Evolutionary conservation across 345 rosid genomes (phyloP).

Genomic region (Eucalyptus melliodora): DNA sequence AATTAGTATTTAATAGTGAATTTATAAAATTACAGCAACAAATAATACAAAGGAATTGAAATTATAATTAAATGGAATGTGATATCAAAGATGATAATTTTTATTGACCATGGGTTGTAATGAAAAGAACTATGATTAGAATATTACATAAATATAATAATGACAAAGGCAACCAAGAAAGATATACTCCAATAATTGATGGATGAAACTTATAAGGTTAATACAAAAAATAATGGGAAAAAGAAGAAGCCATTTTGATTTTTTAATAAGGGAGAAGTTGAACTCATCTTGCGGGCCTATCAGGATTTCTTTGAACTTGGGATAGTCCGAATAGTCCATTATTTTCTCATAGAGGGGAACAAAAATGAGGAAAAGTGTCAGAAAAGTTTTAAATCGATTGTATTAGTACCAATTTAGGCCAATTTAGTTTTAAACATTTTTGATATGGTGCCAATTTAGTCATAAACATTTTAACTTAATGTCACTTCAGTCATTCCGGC

Average conservation of each 20-base stretch:
- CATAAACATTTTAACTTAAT: no score
- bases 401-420: no score
- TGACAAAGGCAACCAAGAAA: not conserved
- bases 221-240: not conserved
- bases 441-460: no score
- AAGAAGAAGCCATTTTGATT: not conserved
- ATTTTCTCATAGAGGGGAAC: not conserved
- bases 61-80: not conserved
- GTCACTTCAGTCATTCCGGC: no score
- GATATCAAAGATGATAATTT: not conserved
- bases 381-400: no score
- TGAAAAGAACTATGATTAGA: not conserved
- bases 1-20: not conserved
- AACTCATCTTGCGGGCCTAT: not conserved
- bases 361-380: no score
- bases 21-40: not conserved
- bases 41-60: not conserved
- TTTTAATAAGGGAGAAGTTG: not conserved
- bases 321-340: not conserved
- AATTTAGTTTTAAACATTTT: no score
- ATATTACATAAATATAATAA: not conserved
- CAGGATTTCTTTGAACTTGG: accelerated
- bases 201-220: not conserved
- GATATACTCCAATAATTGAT: not conserved
- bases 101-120: not conserved